Percentiles rank a stretch among this genome's conserved stretches.
Evolutionary conservation across 495 filamentous ascomycete species (phyloP).

Genomic region (Chaetomidium leptoderma): DNA sequence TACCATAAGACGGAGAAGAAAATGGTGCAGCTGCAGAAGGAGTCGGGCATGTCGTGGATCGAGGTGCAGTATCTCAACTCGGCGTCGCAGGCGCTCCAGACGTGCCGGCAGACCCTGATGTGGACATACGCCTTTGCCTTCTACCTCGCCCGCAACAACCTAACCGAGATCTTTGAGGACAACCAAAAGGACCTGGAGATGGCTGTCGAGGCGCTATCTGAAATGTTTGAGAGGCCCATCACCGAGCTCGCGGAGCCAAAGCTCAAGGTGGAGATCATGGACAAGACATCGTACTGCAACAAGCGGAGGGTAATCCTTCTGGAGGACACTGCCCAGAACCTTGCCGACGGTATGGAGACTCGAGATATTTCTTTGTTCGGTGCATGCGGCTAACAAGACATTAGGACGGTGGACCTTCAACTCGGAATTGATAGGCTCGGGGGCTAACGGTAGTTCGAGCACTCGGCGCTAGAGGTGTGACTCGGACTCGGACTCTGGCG

Average conservation of each 20-base stretch:
- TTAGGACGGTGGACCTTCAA: constrained; percentile 48
- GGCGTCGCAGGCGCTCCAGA: constrained; percentile 89
- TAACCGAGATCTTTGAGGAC: constrained; percentile 96
- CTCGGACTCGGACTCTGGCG: no score
- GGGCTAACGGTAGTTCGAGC: constrained; percentile 22
- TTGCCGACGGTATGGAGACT: constrained; percentile 69
- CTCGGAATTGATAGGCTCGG: constrained; percentile 33
- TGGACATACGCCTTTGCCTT: constrained; percentile 99
- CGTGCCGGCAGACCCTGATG: constrained; percentile 93
- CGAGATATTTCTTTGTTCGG: not conserved
- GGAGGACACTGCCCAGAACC: constrained; percentile 83
- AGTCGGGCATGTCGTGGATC: constrained; percentile 96
- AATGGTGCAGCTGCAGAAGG: constrained; percentile 90
- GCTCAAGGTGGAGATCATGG: constrained; percentile 94
- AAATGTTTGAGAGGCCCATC: constrained; percentile 97
- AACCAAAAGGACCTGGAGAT: constrained; percentile 98
- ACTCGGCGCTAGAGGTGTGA: constrained; percentile 13
- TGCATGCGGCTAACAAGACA: constrained; percentile 3
- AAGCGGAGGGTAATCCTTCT: constrained; percentile 85
- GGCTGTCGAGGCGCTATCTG: constrained; percentile 88
- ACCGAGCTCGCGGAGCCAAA: constrained; percentile 65
- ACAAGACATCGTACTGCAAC: constrained; percentile 95
- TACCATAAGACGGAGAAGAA: constrained; percentile 97
- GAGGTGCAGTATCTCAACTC: constrained; percentile 94
- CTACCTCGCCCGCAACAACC: constrained; percentile 90